Conservation (phyloP, 345 rosid genomes). For the Geranium rotundifolium region DNA sequence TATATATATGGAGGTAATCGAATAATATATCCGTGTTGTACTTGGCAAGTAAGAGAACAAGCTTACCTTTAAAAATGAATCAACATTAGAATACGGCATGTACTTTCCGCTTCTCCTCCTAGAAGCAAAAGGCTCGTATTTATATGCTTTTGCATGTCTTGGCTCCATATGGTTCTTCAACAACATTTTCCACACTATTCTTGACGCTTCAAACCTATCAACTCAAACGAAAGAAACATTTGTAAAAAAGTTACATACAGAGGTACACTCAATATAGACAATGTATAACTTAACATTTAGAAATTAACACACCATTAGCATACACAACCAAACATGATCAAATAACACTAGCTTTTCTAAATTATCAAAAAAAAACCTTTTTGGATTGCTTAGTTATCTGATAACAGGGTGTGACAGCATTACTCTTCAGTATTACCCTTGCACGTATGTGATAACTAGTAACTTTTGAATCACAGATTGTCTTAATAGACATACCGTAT, state of each 20-base stretch:
- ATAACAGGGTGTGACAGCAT: too few species aligned
- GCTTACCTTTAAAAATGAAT: conserved; percentile 23
- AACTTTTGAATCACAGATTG: too few species aligned
- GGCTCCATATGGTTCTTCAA: conserved; percentile 6
- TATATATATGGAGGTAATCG: too few species aligned
- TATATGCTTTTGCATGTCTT: conserved; percentile 8
- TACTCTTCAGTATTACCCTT: too few species aligned
- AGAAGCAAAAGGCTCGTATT: conserved; percentile 12
- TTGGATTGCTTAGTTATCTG: too few species aligned
- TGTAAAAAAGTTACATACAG: not conserved
- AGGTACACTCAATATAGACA: not conserved
- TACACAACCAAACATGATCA: not conserved
- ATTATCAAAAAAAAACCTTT: too few species aligned
- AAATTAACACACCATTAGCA: not conserved
- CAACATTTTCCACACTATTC: conserved; percentile 18
- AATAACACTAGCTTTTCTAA: not conserved
- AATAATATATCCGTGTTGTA: not conserved
- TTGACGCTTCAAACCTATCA: conserved; percentile 19
- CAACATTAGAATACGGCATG: conserved; percentile 24
- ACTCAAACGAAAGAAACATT: not conserved
- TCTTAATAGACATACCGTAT: too few species aligned
- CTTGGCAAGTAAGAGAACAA: not conserved
- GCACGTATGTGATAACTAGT: too few species aligned
- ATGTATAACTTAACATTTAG: not conserved
- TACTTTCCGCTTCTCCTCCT: conserved; percentile 21